Evolutionary conservation across 116 monocot species (phyloP), one percentile per base, ranked within the genome.

Genomic region (Dioscorea cayenensis): DNA sequence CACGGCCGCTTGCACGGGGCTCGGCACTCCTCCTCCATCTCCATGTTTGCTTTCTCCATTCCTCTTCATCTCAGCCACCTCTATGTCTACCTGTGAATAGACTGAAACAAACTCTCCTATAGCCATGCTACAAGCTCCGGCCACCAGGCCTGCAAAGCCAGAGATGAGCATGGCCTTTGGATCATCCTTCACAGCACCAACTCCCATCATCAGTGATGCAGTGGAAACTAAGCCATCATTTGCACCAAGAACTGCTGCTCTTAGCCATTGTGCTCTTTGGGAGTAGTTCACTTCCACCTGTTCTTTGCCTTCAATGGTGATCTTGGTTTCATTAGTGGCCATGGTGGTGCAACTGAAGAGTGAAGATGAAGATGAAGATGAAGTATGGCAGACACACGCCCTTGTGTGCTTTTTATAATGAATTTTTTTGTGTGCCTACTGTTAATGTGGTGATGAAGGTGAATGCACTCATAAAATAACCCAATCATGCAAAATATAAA

Each of bases 31-130:
- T 1, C 48, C 72, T 0, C 60, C 77, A 6, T 12, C 43, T 10
- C 43, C 43, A 43, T 12, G 6, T 10, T 12, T 50, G 51, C 16
- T 25, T 28, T n/a, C 14, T 61, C 19, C 28, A 11, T n/a, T 76
- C 72, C 89, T 69, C 71, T 77, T 73, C 73, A 79, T 12, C 72
- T 94, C 85, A 4, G 85, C 85, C 21, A 78, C 18, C 74, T 90
- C 90, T 50, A 88, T 82, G 61, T 94, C 94, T 22, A 73, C 68
- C 76, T 90, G 94, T n/a, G 90, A 82, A 71, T 80, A 84, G n/a
- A 94, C 94, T 5, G 94, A 94, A 29, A 94, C 87, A 61, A 87
- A 94, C 85, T 94, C 94, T 4, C 90, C 94, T 43, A 90, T 86
- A 19, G 85, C 94, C 94, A 94, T 94, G 87, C 94, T 94, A 69